phyloP scores from a whole-genome alignment of 352 stramenopile species.

The Phytophthora syringae region DNA sequence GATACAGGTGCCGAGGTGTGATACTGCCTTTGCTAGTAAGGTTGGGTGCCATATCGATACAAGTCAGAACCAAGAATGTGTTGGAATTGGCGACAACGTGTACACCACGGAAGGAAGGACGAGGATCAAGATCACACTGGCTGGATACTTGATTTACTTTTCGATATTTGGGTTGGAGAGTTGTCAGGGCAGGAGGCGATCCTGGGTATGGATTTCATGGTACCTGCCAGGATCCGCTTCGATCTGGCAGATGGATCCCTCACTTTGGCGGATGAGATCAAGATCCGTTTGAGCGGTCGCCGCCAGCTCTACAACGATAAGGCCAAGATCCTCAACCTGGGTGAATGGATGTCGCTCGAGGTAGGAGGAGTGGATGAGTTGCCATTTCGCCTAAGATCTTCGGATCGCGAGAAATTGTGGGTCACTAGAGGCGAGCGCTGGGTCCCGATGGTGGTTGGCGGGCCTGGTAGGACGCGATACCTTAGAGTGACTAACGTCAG shows the following conservation, averaged over 20 bases:
- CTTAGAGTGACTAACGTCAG: conserved; percentile 12
- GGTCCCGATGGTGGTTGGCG: neutral
- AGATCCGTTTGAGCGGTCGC: conserved; percentile 6
- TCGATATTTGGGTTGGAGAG: conserved; percentile 17
- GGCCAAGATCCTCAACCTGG: neutral
- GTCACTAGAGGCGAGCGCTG: conserved; percentile 2
- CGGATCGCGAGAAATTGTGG: conserved; percentile 11
- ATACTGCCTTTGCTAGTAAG: conserved; percentile 30
- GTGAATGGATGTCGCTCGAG: neutral
- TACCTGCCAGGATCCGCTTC: conserved; percentile 11
- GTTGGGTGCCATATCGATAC: conserved; percentile 19
- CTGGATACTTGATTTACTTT: conserved; percentile 14
- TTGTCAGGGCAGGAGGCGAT: conserved; percentile 18
- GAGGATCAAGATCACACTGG: conserved; percentile 22
- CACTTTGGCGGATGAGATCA: conserved; percentile 6
- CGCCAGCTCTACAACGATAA: conserved; percentile 7
- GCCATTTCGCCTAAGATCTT: neutral
- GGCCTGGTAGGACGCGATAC: neutral
- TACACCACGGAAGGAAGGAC: conserved; percentile 5
- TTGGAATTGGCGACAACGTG: conserved; percentile 11
- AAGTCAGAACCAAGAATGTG: conserved; percentile 9
- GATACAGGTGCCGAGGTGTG: conserved; percentile 32
- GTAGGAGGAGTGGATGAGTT: neutral
- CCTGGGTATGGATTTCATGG: conserved; percentile 27
- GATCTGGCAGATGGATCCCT: neutral